Conservation (phyloP, 2,329 filamentous ascomycete species). For the Beauveria bassiana region DNA sequence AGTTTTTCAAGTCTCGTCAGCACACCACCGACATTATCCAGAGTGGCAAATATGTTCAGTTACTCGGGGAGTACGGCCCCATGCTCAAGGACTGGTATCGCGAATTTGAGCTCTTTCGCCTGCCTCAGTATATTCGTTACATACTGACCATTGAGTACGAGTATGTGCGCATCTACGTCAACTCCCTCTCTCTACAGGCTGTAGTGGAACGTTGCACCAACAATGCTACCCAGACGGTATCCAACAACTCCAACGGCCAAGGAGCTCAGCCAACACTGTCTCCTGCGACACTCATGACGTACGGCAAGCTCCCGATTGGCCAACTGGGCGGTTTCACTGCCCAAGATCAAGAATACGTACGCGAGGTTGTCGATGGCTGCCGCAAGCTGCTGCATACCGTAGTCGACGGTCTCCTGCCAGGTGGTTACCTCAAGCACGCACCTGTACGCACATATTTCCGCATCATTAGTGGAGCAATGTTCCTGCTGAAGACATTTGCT, state of each 20-base stretch:
- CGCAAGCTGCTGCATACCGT: conserved; percentile 71
- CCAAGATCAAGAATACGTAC: conserved; percentile 65
- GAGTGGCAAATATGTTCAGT: conserved; percentile 72
- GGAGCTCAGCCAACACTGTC: conserved; percentile 38
- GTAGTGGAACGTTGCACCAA: conserved; percentile 88
- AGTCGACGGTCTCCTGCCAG: conserved; percentile 66
- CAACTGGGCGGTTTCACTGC: conserved; percentile 56
- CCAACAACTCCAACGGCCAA: conserved; percentile 27
- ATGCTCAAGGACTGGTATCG: conserved; percentile 71
- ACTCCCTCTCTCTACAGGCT: conserved; percentile 87
- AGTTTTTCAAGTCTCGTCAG: conserved; percentile 78
- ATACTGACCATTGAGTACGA: conserved; percentile 93
- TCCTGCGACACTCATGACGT: conserved; percentile 57
- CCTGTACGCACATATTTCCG: conserved; percentile 80
- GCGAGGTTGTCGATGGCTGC: conserved; percentile 69
- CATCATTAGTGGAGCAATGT: conserved; percentile 80
- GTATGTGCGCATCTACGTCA: conserved; percentile 89
- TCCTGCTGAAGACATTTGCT: conserved; percentile 76
- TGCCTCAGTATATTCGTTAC: conserved; percentile 58
- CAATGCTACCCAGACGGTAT: conserved; percentile 47
- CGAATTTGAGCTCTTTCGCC: conserved; percentile 71
- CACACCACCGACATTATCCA: conserved; percentile 86
- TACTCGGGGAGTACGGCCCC: conserved; percentile 74
- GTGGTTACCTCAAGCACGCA: conserved; percentile 71
- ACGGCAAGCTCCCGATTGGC: conserved; percentile 55